Evolutionary conservation across 305 asterid species (phyloP).

Genomic region (Striga hermonthica): DNA sequence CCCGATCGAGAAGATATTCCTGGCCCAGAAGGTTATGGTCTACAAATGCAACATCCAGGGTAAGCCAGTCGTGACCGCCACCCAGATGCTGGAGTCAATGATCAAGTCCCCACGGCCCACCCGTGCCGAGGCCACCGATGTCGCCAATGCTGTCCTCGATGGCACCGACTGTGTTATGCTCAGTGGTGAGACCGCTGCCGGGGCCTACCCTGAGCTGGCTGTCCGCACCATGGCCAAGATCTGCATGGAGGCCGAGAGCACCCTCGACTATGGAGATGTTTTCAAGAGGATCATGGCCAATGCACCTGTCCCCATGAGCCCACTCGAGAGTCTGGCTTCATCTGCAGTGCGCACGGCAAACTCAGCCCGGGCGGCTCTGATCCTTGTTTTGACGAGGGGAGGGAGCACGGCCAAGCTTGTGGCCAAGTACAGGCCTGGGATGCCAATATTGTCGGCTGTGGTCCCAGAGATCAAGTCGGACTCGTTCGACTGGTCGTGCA

Average conservation of each 20-base stretch:
- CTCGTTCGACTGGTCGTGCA: constrained; percentile 57
- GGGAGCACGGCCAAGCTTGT: constrained; percentile 71
- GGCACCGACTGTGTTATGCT: constrained; percentile 85
- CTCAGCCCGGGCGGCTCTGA: constrained; percentile 50
- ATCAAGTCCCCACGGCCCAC: constrained; percentile 80
- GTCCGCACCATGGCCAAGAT: constrained; percentile 76
- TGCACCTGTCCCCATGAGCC: constrained; percentile 66
- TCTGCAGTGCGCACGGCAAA: constrained; percentile 69
- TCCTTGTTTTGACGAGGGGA: constrained; percentile 61
- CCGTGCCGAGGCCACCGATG: constrained; percentile 76
- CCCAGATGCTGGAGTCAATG: constrained; percentile 82
- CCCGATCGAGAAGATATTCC: constrained; percentile 68
- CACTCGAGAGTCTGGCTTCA: constrained; percentile 64
- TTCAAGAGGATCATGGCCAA: constrained; percentile 48
- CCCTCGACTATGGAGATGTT: constrained; percentile 53
- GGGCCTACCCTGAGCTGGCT: constrained; percentile 72
- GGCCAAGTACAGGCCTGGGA: constrained; percentile 67
- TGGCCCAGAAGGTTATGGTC: constrained; percentile 75
- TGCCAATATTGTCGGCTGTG: constrained; percentile 66
- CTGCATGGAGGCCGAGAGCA: constrained; percentile 70
- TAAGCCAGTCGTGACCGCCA: constrained; percentile 73
- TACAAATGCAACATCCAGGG: constrained; percentile 69
- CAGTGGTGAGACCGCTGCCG: constrained; percentile 80
- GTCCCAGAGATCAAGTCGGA: constrained; percentile 61
- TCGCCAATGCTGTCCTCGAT: constrained; percentile 69